A percentile compares a stretch with the other conserved stretches of the same genome.
Conservation (phyloP, 2,329 filamentous ascomycete species). For the Gaeumannomyces tritici region DNA sequence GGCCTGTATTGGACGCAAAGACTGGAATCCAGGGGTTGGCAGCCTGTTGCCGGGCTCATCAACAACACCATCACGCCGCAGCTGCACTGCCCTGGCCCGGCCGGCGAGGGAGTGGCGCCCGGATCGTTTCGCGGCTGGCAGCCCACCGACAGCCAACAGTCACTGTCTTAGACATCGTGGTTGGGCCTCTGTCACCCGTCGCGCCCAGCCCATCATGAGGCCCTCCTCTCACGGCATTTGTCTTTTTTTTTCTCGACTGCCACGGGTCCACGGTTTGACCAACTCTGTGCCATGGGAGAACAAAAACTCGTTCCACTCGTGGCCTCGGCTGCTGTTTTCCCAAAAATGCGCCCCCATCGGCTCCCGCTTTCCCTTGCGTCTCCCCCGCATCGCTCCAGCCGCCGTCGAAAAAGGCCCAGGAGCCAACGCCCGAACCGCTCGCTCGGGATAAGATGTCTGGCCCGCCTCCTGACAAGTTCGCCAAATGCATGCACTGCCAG, state of each 20-base stretch:
- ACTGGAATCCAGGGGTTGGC: no score
- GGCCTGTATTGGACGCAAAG: no score
- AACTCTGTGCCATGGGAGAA: background rate
- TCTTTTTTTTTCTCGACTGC: no score
- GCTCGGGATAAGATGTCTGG: background rate
- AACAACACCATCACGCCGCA: no score
- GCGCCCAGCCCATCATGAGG: background rate
- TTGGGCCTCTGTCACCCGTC: background rate
- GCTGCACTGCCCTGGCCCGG: no score
- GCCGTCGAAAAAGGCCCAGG: background rate
- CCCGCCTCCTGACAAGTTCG: background rate
- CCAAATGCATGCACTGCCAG: background rate
- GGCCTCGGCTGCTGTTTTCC: background rate
- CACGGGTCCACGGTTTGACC: background rate
- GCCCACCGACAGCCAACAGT: background rate
- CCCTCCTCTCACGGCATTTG: background rate
- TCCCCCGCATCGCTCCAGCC: no score
- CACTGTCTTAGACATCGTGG: background rate
- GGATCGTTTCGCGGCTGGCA: background rate
- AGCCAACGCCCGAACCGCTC: background rate
- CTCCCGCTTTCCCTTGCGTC: background rate
- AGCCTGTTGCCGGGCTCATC: no score
- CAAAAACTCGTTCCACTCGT: background rate
- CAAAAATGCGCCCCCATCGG: background rate
- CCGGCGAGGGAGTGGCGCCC: no score